Evolutionary conservation across 768 basidiomycete species (phyloP), one percentile per base, ranked within the genome.

Genomic region (Lentinula sp.): DNA sequence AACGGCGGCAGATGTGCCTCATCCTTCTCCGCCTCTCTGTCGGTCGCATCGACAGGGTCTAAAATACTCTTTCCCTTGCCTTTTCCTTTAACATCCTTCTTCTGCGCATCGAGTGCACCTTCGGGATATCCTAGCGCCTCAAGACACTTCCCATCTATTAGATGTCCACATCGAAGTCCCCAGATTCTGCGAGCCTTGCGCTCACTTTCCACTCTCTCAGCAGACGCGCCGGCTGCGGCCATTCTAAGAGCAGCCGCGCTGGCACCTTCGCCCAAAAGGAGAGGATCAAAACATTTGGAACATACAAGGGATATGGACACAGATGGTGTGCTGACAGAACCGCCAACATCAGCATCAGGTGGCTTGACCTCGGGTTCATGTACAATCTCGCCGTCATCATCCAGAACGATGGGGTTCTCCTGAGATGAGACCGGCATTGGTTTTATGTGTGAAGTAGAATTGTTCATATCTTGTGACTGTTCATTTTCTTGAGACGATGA

Each of bases 141-240:
- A 1, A 87, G 71, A 65, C 90, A 93, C 69, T 87, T 89, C 53
- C 88, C 91, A 64, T 92, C 90, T 0, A 92, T 77, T 65, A 93
- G 70, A 68, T 93, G 91, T 0, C 90, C 90, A 57, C 90, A 93
- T 43, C 87, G 76, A 62, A 93, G 71, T 1, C 80, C 84, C 90
- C 89, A 92, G 7, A 92, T 72, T 46, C 81, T 79, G 57, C 78
- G 74, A 40, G 71, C 71, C 43, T 73, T 73, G 43, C 73, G 75
- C 39, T 83, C 84, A 49, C 76, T 72, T 54, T 74, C 80, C 49
- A 70, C 71, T 11, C 68, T 73, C 5, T 73, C 72, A 9, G 40
- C 59, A 15, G 75, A 72, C n/a, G 84, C 74, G 11, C 78, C 80
- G 1, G 76, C 75, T 51, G 80, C 77, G 8, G 57, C 57, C 43